Percentiles rank a stretch among this genome's conserved stretches.
Conservation (phyloP, 345 rosid species). For the Isatis tinctoria region DNA sequence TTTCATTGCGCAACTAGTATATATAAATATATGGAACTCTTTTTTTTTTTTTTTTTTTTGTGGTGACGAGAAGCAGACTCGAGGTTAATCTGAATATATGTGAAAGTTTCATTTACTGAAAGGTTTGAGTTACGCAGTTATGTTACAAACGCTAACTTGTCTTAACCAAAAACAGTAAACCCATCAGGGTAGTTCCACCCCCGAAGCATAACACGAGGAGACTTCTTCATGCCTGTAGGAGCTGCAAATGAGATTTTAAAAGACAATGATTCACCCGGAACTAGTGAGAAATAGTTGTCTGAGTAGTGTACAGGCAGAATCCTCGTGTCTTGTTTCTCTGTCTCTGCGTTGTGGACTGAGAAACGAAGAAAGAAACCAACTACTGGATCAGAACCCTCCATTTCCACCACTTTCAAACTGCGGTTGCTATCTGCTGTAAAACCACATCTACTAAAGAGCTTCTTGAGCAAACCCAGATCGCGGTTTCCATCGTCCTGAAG, state of each 20-base stretch:
- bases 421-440: slow-evolving; percentile 30
- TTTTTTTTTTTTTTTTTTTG: not conserved
- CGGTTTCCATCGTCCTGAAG: slow-evolving; percentile 33
- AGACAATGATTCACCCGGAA: slow-evolving; percentile 70
- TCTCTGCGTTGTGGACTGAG: slow-evolving; percentile 54
- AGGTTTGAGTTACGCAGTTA: too few relatives aligned
- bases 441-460: slow-evolving; percentile 34
- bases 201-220: slow-evolving; percentile 59
- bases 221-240: slow-evolving; percentile 50
- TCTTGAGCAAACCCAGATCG: slow-evolving; percentile 40
- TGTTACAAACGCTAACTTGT: not conserved
- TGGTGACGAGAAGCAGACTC: not conserved
- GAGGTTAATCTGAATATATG: slow-evolving; percentile 1
- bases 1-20: slow-evolving; percentile 29
- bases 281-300: slow-evolving; percentile 84
- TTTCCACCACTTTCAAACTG: slow-evolving; percentile 38
- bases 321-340: slow-evolving; percentile 66
- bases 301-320: slow-evolving; percentile 96
- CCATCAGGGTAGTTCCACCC: slow-evolving; percentile 77
- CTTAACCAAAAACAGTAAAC: slow-evolving; percentile 36
- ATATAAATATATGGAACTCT: slow-evolving; percentile 10
- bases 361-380: slow-evolving; percentile 88
- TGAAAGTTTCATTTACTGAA: not conserved
- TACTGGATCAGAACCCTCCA: slow-evolving; percentile 53
- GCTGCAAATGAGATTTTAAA: slow-evolving; percentile 64